These are phyloP conservation scores for Chrysanthemum seticuspe DNA, from an alignment of 129 eudicot genomes.

Conservation along the genomic window DNA sequence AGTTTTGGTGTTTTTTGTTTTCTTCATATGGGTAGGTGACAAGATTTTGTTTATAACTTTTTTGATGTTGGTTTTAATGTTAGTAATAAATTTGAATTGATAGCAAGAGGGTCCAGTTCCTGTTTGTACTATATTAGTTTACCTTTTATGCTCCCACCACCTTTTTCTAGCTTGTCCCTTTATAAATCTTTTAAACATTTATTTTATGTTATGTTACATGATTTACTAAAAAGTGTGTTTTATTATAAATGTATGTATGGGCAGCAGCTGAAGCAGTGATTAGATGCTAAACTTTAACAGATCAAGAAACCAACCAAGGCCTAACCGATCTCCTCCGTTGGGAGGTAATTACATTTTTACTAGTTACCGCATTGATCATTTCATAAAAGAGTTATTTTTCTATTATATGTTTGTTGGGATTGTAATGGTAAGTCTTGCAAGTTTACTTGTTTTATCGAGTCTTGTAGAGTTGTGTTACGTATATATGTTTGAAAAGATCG, in stretches of 20 bases:
- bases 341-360: slow-evolving; percentile 44
- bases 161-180: slow-evolving; percentile 2
- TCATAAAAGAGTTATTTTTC: neutral
- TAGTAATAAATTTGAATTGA: neutral
- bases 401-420: too few relatives aligned
- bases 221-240: neutral
- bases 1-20: slow-evolving; percentile 7
- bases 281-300: slow-evolving; percentile 60
- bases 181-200: neutral
- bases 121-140: neutral
- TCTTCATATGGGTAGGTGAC: neutral
- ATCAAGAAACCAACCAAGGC: slow-evolving; percentile 56
- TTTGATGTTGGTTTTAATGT: slow-evolving; percentile 3
- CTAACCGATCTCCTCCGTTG: slow-evolving; percentile 54
- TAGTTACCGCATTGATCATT: neutral
- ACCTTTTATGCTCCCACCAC: slow-evolving; percentile 12
- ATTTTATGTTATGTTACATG: neutral
- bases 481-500: too few relatives aligned
- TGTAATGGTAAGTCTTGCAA: neutral
- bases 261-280: slow-evolving; percentile 19
- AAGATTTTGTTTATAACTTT: neutral
- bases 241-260: slow-evolving; percentile 9
- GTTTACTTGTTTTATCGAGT: neutral
- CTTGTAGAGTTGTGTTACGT: neutral
- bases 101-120: slow-evolving; percentile 32